A percentile compares a stretch with the other conserved stretches of the same genome.
These are phyloP conservation scores for Penicillium frequentans DNA, from an alignment of 2,329 filamentous ascomycete genomes.

Conservation along the genomic window DNA sequence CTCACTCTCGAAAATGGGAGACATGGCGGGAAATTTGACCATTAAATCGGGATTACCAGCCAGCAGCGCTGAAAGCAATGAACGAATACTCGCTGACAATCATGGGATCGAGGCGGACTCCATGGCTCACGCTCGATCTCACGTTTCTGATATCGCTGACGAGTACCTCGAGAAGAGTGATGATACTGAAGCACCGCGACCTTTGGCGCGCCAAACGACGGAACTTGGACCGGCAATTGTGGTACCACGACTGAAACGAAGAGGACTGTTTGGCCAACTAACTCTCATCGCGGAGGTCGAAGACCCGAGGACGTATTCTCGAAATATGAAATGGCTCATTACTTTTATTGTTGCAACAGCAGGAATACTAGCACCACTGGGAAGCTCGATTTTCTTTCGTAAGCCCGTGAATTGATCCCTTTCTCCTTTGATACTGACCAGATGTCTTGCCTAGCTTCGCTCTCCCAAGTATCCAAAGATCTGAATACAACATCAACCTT, in stretches of 20 bases:
- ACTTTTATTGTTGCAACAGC: constrained; percentile 76
- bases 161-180: constrained; percentile 17
- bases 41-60: neutral
- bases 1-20: neutral
- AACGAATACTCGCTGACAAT: neutral
- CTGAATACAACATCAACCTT: constrained; percentile 64
- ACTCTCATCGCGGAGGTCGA: constrained; percentile 77
- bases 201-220: constrained; percentile 17
- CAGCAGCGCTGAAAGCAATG: neutral
- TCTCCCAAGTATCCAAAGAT: constrained; percentile 63
- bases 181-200: constrained; percentile 9
- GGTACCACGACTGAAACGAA: constrained; percentile 56
- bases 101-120: neutral
- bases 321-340: constrained; percentile 79
- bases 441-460: constrained; percentile 57
- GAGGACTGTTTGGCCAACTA: constrained; percentile 71
- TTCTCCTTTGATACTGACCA: neutral
- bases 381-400: constrained; percentile 82
- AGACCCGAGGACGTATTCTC: constrained; percentile 70
- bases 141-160: constrained; percentile 12
- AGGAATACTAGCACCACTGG: constrained; percentile 76
- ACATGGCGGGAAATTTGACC: neutral
- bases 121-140: constrained; percentile 16
- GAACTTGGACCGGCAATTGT: constrained; percentile 41
- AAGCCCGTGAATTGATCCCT: constrained; percentile 36